Base-by-base conservation (phyloP, 1,139 yeast genomes). In the Lodderomyces pseudojiufengensis region DNA sequence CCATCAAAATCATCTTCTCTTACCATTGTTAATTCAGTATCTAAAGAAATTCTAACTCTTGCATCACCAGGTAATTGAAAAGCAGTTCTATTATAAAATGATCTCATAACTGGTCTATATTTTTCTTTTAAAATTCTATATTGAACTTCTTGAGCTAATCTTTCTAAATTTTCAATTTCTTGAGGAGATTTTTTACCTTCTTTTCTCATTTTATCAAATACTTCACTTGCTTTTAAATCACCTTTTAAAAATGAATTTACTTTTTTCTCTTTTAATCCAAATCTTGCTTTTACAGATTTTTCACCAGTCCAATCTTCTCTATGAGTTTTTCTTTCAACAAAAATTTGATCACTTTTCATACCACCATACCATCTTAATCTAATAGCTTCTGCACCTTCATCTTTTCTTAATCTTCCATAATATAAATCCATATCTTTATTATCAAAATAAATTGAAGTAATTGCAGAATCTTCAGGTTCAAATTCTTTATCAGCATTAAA, bases 251-350 rank as follows among this genome's bases (percentile, higher is more conserved):
- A 92, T 35, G 79, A 78, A 57, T 92, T 92, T 37, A 90, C 92
- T 53, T 87, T 78, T 59, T 84, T 86, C 58, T 92, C 98, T 61
- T 90, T 92, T 51, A 92, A 68, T 9, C 90, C 80, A 63, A 92
- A 92, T 59, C 98, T 78, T 3, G 97, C 97, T 65, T 92, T 92
- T 47, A 92, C 98, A 9, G 96, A 86, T 64, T 90, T 90, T 62
- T 92, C 98, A 52, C 98, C 98, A 3, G 98, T 92, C 98, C 98
- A 92, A 65, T 92, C 98, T 62, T 92, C 98, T 61, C 98, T 78
- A 57, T 92, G 98, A 10, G 98, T 92, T 62, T 92, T 92, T 61
- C 98, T 80, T 64, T 92, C 98, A 25, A 92, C 95, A 49, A 92
- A 92, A 40, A 92, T 87, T 36, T 85, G 86, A 49, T 90, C 96